Conservation (phyloP, 108 stramenopile species). For the Asterionellopsis glacialis region DNA sequence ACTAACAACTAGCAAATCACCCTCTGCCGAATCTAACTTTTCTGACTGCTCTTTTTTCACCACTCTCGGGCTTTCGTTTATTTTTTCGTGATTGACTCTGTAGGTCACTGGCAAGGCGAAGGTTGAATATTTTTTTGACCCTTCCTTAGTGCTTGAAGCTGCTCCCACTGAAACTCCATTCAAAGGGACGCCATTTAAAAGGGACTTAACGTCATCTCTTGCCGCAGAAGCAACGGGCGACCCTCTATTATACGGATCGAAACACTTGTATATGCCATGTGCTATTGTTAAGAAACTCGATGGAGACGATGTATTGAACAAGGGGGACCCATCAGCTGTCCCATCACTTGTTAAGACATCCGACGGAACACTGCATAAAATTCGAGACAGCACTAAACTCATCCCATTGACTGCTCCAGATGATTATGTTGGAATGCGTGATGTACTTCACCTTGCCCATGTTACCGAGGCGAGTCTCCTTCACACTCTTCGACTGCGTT, state of each 20-base stretch:
- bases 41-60: no score
- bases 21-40: no score
- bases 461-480: slow-evolving; percentile 83
- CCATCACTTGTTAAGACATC: slow-evolving; percentile 80
- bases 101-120: slow-evolving; percentile 81
- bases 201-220: not conserved
- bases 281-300: slow-evolving; percentile 70
- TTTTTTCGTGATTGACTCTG: not conserved
- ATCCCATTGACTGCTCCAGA: slow-evolving; percentile 54
- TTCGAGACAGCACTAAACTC: slow-evolving; percentile 49
- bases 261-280: slow-evolving; percentile 77
- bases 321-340: slow-evolving; percentile 16
- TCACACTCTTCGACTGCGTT: slow-evolving; percentile 83
- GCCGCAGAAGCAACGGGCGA: slow-evolving; percentile 12
- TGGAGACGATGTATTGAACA: not conserved
- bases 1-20: no score
- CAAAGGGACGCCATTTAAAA: slow-evolving; percentile 6
- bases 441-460: slow-evolving; percentile 78
- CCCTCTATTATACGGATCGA: slow-evolving; percentile 38
- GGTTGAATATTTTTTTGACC: slow-evolving; percentile 85
- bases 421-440: slow-evolving; percentile 71
- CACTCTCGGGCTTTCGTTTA: not conserved
- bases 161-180: slow-evolving; percentile 17
- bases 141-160: slow-evolving; percentile 45
- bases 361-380: slow-evolving; percentile 81